Base-by-base conservation (phyloP, 306 rosid genomes). In the Fragaria nilgerrensis region DNA sequence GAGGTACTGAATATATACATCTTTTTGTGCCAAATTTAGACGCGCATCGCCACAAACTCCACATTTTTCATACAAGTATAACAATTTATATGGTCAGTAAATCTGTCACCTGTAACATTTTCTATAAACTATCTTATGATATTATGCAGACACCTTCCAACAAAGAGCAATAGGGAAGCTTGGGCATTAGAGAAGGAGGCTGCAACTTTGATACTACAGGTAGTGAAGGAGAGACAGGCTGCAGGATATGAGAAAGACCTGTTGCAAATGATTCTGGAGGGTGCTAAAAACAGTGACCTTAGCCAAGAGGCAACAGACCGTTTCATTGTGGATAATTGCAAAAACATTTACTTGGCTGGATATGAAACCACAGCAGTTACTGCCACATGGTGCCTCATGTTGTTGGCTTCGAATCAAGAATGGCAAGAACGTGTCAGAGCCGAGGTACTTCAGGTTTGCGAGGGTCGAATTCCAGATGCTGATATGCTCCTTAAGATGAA, bases 101-200 rank as follows among this genome's bases (percentile, higher is more conserved):
- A 14, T 16, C 5, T 37, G 41, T 37, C 7, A 37, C 13, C n/a
- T 53, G 27, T 53, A 20, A 53, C 58, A 19, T 19, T 52, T 48
- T 48, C 17, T 48, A 48, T 48, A 48, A 48, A 48, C 53, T 14
- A 15, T 15, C 19, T 2, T 48, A 19, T 52, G 11, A 52, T 19
- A 52, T 52, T 19, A 19, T 82, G 6, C 58, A 85, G 86, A 3
- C 77, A 79, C 68, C 48, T 88, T 50, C 93, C 93, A 37, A 83
- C 85, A 23, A 85, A 82, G 85, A 77, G 55, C 79, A 89, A 89
- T 7, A 82, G 80, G 76, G 84, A 86, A 52, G 77, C 84, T 45
- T 82, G 86, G 89, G 79, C 55, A 17, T 44, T 88, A 5, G 85
- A 83, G 74, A 87, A 84, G 77, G 89, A 89, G 71, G 76, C 86